Conservation (phyloP, 2,329 filamentous ascomycete genomes). For the Botryotinia calthae region DNA sequence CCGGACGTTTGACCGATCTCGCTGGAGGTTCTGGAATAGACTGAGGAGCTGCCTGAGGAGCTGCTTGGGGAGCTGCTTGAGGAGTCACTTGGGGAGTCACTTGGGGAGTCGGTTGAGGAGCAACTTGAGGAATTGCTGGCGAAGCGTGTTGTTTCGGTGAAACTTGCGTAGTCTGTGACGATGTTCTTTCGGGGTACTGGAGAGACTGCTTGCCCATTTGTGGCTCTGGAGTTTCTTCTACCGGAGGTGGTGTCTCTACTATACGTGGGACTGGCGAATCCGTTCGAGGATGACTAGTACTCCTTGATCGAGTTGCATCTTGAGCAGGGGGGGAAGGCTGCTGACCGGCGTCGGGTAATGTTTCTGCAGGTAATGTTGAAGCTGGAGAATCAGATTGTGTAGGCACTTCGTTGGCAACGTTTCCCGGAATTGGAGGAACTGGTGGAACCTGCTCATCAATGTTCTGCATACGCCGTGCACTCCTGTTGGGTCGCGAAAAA, state of each 20-base stretch:
- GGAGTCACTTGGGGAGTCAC: background rate
- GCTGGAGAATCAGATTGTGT: slow-evolving; percentile 23
- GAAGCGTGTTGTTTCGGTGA: slow-evolving; percentile 43
- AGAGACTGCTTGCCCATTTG: slow-evolving; percentile 21
- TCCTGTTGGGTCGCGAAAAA: slow-evolving; percentile 56
- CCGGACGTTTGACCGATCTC: slow-evolving; percentile 46
- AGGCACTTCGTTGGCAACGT: slow-evolving; percentile 23
- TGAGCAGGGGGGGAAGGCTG: slow-evolving; percentile 4
- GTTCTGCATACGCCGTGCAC: slow-evolving; percentile 33
- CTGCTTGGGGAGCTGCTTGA: slow-evolving; percentile 2
- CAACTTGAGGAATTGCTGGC: background rate
- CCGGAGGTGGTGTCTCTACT: slow-evolving; percentile 59
- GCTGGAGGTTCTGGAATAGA: slow-evolving; percentile 48
- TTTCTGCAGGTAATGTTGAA: slow-evolving; percentile 2
- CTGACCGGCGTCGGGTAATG: background rate
- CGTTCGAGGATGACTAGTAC: slow-evolving; percentile 33
- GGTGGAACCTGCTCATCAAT: slow-evolving; percentile 26
- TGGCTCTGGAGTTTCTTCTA: slow-evolving; percentile 28
- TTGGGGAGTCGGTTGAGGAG: slow-evolving; percentile 21
- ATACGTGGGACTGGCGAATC: slow-evolving; percentile 53
- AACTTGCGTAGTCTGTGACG: slow-evolving; percentile 19
- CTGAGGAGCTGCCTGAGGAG: slow-evolving; percentile 20
- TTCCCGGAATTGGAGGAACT: slow-evolving; percentile 20
- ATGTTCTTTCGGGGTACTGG: slow-evolving; percentile 21
- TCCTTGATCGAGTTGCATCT: slow-evolving; percentile 25